These are phyloP conservation scores for Teunomyces cretensis DNA, from an alignment of 805 yeast species.

Conservation along the genomic window DNA sequence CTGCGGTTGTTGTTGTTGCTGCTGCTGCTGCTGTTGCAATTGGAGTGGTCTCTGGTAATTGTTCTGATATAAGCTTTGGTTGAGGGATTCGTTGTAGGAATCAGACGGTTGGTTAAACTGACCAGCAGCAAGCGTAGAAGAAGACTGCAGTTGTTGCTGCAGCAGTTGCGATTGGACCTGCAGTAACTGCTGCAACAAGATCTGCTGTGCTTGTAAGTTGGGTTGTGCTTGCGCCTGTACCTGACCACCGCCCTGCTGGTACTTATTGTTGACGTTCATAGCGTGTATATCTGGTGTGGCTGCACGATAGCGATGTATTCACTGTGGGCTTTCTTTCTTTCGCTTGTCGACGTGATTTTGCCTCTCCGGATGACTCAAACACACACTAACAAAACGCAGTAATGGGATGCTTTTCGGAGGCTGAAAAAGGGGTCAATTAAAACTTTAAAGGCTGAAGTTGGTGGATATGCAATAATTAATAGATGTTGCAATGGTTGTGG, in stretches of 20 bases:
- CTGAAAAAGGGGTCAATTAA: neutral
- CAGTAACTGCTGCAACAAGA: constrained; percentile 42
- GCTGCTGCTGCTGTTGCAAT: constrained; percentile 16
- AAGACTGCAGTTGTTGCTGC: constrained; percentile 29
- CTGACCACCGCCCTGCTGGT: constrained; percentile 15
- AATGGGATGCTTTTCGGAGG: neutral
- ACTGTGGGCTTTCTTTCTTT: neutral
- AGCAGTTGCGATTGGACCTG: constrained; percentile 29
- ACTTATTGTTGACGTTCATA: constrained; percentile 21
- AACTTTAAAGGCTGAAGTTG: neutral
- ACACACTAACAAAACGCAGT: neutral
- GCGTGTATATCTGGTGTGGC: neutral
- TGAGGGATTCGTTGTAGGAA: constrained; percentile 38
- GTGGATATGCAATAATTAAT: neutral
- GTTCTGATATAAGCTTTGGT: constrained; percentile 31
- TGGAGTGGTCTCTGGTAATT: constrained; percentile 32
- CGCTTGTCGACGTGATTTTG: too few species aligned
- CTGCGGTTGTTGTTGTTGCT: constrained; percentile 19
- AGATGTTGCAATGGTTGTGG: neutral
- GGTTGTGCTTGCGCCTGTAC: constrained; percentile 28
- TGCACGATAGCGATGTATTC: neutral
- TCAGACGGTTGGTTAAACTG: constrained; percentile 11
- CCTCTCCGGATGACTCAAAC: neutral
- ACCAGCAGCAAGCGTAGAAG: constrained; percentile 12
- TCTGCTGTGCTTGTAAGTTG: constrained; percentile 42